These are phyloP conservation scores for Dimocarpus longan DNA, from an alignment of 345 rosid genomes.

Conservation along the genomic window DNA sequence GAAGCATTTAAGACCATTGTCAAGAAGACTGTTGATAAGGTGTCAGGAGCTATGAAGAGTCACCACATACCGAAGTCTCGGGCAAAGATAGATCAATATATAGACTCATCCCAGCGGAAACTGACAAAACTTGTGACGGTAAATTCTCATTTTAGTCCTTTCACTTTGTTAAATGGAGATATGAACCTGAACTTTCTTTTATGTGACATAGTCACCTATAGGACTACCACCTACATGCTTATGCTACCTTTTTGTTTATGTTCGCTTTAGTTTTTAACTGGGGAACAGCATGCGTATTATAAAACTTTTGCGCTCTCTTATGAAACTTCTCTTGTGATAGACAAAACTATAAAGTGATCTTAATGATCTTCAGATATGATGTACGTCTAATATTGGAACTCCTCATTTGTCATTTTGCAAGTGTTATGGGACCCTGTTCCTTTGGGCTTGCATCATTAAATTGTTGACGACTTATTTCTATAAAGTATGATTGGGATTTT, in stretches of 20 bases:
- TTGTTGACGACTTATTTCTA: too few relatives aligned
- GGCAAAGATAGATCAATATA: conserved; percentile 78
- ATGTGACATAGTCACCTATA: neutral
- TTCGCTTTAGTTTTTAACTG: neutral
- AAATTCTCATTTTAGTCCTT: conserved; percentile 29
- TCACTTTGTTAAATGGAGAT: neutral
- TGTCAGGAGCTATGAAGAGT: conserved; percentile 73
- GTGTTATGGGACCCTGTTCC: too few relatives aligned
- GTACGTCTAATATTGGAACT: too few relatives aligned
- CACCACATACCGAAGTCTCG: conserved; percentile 79
- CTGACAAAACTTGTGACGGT: conserved; percentile 94
- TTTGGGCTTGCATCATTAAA: too few relatives aligned
- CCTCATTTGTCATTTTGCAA: too few relatives aligned
- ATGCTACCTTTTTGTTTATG: conserved; percentile 3
- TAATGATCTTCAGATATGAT: too few relatives aligned
- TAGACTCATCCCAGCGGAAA: conserved; percentile 68
- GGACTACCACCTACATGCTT: neutral
- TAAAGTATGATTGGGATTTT: too few relatives aligned
- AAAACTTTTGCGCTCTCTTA: neutral
- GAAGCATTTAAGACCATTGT: conserved; percentile 93
- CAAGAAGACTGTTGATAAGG: conserved; percentile 90
- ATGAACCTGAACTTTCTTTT: neutral
- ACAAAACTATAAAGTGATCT: neutral
- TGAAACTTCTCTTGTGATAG: neutral
- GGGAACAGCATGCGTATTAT: neutral